Conservation (phyloP, 2,329 filamentous ascomycete species). For the Cladosporium velox region DNA sequence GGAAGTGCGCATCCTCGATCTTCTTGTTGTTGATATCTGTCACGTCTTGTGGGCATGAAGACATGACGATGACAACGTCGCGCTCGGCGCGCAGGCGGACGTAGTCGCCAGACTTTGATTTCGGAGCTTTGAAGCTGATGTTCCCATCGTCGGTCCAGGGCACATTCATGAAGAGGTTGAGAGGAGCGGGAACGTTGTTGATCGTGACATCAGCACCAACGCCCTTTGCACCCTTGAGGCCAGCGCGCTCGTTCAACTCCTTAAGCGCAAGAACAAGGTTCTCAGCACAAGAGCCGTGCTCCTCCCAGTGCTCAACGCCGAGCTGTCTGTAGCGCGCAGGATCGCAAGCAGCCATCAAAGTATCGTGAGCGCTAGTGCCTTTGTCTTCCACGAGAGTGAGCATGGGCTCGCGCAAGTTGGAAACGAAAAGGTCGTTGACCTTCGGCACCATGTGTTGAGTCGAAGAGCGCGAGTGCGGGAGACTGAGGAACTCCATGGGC, state of each 20-base stretch:
- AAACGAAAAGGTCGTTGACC: slow-evolving; percentile 46
- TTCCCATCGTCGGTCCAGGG: slow-evolving; percentile 45
- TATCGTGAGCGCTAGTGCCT: slow-evolving; percentile 49
- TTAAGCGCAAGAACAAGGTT: slow-evolving; percentile 53
- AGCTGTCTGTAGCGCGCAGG: slow-evolving; percentile 46
- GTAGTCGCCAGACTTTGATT: slow-evolving; percentile 46
- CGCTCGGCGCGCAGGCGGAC: slow-evolving; percentile 47
- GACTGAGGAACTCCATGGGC: slow-evolving; percentile 50
- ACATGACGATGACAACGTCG: slow-evolving; percentile 51
- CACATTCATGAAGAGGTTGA: slow-evolving; percentile 53
- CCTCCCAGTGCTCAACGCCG: slow-evolving; percentile 46
- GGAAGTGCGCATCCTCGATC: slow-evolving; percentile 48
- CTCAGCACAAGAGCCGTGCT: slow-evolving; percentile 52
- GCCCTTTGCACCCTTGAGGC: slow-evolving; percentile 48
- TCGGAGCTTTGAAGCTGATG: slow-evolving; percentile 45
- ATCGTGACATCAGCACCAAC: slow-evolving; percentile 52
- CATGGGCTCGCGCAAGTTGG: slow-evolving; percentile 50
- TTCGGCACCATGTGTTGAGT: slow-evolving; percentile 46
- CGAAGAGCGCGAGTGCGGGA: slow-evolving; percentile 47
- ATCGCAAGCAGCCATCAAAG: slow-evolving; percentile 51
- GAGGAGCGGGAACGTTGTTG: slow-evolving; percentile 49
- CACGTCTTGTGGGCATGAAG: slow-evolving; percentile 50
- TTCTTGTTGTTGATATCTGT: slow-evolving; percentile 45
- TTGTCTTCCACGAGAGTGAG: slow-evolving; percentile 50
- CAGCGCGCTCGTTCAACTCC: slow-evolving; percentile 50